Evolutionary conservation across 495 filamentous ascomycete genomes (phyloP).

Genomic region (Tuber aestivum): DNA sequence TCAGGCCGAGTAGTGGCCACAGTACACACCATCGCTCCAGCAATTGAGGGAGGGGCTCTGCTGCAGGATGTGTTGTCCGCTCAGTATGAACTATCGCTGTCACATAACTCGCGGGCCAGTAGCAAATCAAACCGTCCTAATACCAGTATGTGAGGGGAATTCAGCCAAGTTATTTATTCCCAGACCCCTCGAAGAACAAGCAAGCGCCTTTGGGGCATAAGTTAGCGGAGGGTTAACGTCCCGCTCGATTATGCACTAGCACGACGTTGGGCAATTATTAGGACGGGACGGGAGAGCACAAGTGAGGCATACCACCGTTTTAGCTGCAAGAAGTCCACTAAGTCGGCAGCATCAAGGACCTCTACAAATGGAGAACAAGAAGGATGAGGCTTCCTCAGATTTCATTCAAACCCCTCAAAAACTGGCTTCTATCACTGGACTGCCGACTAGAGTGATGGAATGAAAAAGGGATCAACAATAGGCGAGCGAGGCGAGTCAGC

Average conservation of each 20-base stretch:
- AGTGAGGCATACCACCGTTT: not conserved
- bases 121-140: not conserved
- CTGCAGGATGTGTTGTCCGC: not conserved
- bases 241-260: not conserved
- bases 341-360: not conserved
- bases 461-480: slow-evolving; percentile 1
- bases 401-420: not conserved
- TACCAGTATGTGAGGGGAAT: not conserved
- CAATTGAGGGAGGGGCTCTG: not conserved
- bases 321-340: not conserved
- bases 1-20: not conserved
- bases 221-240: not conserved
- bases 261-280: not conserved
- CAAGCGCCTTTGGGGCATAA: not conserved
- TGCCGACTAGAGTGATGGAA: not conserved
- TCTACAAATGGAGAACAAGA: not conserved
- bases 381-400: not conserved
- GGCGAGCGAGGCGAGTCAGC: not conserved
- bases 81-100: not conserved
- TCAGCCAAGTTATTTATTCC: not conserved
- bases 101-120: not conserved
- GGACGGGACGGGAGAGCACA: not conserved
- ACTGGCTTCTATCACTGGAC: not conserved
- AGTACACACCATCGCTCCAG: not conserved
- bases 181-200: not conserved